Conservation (phyloP, 2,329 filamentous ascomycete species). For the Pyrenochaeta sp. region DNA sequence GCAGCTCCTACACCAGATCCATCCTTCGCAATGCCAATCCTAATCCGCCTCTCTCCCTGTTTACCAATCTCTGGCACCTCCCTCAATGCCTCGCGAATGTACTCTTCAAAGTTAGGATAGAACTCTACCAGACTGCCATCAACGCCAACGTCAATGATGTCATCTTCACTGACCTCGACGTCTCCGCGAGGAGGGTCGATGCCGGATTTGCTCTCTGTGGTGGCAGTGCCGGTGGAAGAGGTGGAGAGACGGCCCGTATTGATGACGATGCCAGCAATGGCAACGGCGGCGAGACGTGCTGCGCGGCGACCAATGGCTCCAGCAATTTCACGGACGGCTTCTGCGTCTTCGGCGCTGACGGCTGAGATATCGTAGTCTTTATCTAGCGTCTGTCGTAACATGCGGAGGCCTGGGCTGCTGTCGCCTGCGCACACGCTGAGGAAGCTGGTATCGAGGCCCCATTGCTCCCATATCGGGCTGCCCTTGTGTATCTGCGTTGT, state of each 20-base stretch:
- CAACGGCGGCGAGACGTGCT: slow-evolving; percentile 85
- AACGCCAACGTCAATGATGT: slow-evolving; percentile 88
- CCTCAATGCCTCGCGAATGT: slow-evolving; percentile 83
- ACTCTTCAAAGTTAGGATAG: slow-evolving; percentile 90
- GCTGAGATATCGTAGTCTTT: slow-evolving; percentile 78
- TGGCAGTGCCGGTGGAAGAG: slow-evolving; percentile 42
- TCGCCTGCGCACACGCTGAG: slow-evolving; percentile 88
- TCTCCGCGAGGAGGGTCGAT: slow-evolving; percentile 43
- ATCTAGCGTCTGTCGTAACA: slow-evolving; percentile 80
- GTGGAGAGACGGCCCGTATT: slow-evolving; percentile 74
- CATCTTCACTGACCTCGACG: slow-evolving; percentile 59
- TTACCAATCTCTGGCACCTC: slow-evolving; percentile 80
- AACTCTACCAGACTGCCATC: slow-evolving; percentile 95
- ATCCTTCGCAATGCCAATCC: slow-evolving; percentile 96
- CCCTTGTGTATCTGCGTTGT: slow-evolving; percentile 70
- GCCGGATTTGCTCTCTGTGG: slow-evolving; percentile 46
- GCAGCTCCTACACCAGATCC: slow-evolving; percentile 95
- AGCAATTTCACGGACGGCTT: slow-evolving; percentile 84
- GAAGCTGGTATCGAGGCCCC: slow-evolving; percentile 91
- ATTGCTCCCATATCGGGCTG: slow-evolving; percentile 73
- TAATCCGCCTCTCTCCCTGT: slow-evolving; percentile 81
- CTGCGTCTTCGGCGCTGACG: slow-evolving; percentile 82
- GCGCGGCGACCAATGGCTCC: slow-evolving; percentile 87
- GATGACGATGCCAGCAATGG: slow-evolving; percentile 84
- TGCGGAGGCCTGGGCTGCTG: slow-evolving; percentile 73